Evolutionary conservation across 306 rosid species (phyloP).

Genomic region (Betula pendula): DNA sequence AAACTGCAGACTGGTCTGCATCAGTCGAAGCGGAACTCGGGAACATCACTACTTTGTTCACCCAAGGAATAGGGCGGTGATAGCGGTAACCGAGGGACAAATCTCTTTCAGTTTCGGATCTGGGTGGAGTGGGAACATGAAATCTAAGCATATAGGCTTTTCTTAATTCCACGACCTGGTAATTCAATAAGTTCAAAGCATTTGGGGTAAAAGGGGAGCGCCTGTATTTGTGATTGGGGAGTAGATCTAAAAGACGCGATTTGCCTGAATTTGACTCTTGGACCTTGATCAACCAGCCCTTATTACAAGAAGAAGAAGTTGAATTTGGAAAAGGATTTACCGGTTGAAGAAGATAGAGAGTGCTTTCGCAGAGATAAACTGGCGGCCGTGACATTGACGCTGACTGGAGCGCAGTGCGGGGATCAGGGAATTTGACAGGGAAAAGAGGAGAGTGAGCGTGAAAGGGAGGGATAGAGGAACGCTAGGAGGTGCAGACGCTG

Average conservation of each 20-base stretch:
- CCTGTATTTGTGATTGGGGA: conserved; percentile 27
- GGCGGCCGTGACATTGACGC: no score
- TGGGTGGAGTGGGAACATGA: background rate
- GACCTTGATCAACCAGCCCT: conserved; percentile 46
- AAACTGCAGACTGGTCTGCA: conserved; percentile 26
- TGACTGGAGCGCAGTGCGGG: background rate
- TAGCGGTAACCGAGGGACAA: background rate
- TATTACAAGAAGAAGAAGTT: conserved; percentile 1
- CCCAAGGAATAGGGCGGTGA: conserved; percentile 12
- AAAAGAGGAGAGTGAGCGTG: conserved; percentile 29
- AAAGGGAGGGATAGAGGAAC: conserved; percentile 42
- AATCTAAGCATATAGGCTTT: conserved; percentile 36
- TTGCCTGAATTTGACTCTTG: conserved; percentile 27
- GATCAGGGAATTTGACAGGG: conserved; percentile 37
- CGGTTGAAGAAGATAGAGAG: conserved; percentile 40
- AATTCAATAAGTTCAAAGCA: conserved; percentile 32
- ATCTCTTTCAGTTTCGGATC: conserved; percentile 16
- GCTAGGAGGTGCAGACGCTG: conserved; percentile 43
- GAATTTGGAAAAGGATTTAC: conserved; percentile 4
- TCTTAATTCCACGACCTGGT: conserved; percentile 31
- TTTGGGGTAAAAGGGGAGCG: conserved; percentile 15
- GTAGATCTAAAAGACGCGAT: conserved; percentile 35
- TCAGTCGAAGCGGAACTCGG: conserved; percentile 41
- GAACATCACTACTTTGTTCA: conserved; percentile 45
- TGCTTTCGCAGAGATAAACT: conserved; percentile 19